phyloP scores from a whole-genome alignment of 768 basidiomycete genomes.

The Amanita phalloides region DNA sequence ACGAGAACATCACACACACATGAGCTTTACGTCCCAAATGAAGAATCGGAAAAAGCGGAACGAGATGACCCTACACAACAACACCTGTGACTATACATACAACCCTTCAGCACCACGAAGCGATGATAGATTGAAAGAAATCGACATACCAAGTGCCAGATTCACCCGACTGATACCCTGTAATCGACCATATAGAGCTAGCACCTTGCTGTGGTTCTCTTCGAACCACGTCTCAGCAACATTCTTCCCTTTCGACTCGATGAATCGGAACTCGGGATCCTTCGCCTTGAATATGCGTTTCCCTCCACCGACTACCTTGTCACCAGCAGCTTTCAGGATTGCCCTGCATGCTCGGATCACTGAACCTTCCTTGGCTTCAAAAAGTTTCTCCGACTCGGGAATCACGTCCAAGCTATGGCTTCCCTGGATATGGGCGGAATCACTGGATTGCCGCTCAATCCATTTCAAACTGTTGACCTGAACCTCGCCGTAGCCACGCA shows the following conservation, averaged over 20 bases:
- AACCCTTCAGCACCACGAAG: background rate
- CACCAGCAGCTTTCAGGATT: background rate
- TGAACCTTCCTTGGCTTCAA: background rate
- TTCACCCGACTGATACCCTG: background rate
- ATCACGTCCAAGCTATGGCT: background rate
- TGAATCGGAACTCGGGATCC: background rate
- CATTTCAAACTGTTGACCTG: background rate
- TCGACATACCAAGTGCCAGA: conserved; percentile 1
- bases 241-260: background rate
- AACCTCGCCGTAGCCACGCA: conserved; percentile 2
- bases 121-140: background rate
- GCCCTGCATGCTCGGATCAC: background rate
- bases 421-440: background rate
- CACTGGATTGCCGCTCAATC: background rate
- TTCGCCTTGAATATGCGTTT: background rate
- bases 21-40: background rate
- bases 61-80: background rate
- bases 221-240: conserved; percentile 2
- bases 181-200: background rate
- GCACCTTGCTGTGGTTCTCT: background rate
- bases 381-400: background rate
- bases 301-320: background rate
- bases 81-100: background rate
- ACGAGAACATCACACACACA: background rate
- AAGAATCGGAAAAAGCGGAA: background rate